Percentiles rank a stretch among this genome's conserved stretches.
phyloP scores from a whole-genome alignment of 306 rosid genomes.

The Bauhinia variegata region DNA sequence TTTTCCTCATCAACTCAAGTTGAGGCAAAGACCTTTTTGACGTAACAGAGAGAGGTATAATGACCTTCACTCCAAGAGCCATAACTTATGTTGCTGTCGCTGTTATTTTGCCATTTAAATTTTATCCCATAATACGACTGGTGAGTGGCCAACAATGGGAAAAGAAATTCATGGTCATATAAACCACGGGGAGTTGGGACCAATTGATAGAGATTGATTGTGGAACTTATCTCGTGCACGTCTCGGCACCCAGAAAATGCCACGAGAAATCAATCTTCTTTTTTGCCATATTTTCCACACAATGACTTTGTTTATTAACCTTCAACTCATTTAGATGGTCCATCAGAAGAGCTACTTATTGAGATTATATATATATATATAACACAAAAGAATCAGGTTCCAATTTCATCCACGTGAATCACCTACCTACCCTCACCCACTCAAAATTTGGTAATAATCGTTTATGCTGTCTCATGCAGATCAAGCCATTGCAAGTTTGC shows the following conservation, averaged over 20 bases:
- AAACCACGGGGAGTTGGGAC: constrained; percentile 13
- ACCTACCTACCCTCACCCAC: constrained; percentile 34
- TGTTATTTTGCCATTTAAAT: constrained; percentile 18
- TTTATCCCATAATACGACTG: constrained; percentile 1
- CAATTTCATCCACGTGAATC: constrained; percentile 36
- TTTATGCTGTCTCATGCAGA: constrained; percentile 14
- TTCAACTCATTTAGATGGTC: not conserved
- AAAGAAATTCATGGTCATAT: not conserved
- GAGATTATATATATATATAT: not conserved
- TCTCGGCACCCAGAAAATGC: constrained; percentile 2
- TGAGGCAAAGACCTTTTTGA: constrained; percentile 24
- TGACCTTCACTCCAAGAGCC: not conserved
- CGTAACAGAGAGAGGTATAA: not conserved
- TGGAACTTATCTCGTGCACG: not conserved
- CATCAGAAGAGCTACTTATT: not conserved
- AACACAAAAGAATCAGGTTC: constrained; percentile 6
- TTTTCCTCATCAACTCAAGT: not conserved
- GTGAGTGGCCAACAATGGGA: constrained; percentile 11
- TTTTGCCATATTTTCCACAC: not conserved
- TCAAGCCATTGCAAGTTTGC: constrained; percentile 21
- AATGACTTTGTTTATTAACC: not conserved
- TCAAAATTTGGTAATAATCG: constrained; percentile 3
- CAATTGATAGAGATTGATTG: constrained; percentile 6
- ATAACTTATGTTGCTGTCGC: not conserved
- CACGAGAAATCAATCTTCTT: not conserved